Conservation (phyloP, 768 basidiomycete species). For the Clathrus columnatus region DNA sequence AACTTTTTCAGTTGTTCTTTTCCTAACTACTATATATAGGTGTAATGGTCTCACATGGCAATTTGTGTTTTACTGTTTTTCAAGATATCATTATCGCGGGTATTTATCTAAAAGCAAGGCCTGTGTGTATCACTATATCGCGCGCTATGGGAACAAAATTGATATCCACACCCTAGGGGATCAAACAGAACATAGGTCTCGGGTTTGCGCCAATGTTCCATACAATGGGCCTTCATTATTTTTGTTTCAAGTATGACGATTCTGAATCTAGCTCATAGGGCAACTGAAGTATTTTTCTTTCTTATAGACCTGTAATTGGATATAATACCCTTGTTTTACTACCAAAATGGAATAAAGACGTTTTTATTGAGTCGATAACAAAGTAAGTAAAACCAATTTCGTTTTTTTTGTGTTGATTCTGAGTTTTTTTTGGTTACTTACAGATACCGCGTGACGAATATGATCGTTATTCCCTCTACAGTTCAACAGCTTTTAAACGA, state of each 20-base stretch:
- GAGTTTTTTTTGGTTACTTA: not conserved
- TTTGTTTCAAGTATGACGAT: constrained; percentile 26
- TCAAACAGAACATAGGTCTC: constrained; percentile 31
- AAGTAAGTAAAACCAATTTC: constrained; percentile 38
- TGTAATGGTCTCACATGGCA: constrained; percentile 22
- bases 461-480: constrained; percentile 53
- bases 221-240: constrained; percentile 46
- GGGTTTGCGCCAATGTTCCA: constrained; percentile 64
- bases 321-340: constrained; percentile 45
- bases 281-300: not conserved
- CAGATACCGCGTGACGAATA: constrained; percentile 46
- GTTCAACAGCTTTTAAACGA: constrained; percentile 57
- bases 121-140: not conserved
- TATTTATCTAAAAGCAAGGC: not conserved
- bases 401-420: constrained; percentile 19
- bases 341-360: constrained; percentile 50
- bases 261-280: not conserved
- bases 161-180: no score
- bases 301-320: constrained; percentile 31
- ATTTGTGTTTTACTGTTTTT: constrained; percentile 13
- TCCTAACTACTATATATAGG: constrained; percentile 11
- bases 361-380: constrained; percentile 43
- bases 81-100: constrained; percentile 9
- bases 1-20: not conserved
- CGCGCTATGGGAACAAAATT: not conserved